Conservation (phyloP, 345 rosid species). For the Eucalyptus paniculata region DNA sequence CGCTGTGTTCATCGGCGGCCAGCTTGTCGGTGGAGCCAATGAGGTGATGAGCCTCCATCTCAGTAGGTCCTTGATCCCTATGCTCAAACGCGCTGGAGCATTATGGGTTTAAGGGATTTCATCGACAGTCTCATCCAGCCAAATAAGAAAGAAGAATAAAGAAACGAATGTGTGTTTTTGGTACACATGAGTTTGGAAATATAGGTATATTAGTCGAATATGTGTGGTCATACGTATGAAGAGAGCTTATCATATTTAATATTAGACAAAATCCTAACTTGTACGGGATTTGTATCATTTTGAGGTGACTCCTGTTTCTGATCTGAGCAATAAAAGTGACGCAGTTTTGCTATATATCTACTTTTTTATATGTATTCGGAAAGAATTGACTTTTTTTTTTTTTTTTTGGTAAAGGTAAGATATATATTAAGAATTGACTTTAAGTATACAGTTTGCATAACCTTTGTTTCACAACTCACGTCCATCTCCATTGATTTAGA, state of each 20-base stretch:
- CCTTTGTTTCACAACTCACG: background rate
- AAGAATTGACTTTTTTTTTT: too few species aligned
- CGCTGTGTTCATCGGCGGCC: conserved; percentile 1
- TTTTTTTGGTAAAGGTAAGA: too few species aligned
- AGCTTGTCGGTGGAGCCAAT: conserved; percentile 5
- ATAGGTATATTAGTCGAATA: background rate
- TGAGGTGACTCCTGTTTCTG: background rate
- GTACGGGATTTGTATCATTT: background rate
- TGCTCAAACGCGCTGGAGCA: conserved; percentile 6
- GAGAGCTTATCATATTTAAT: background rate
- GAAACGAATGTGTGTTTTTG: background rate
- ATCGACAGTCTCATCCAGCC: background rate
- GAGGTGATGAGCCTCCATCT: conserved; percentile 10
- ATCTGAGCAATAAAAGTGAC: background rate
- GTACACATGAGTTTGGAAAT: background rate
- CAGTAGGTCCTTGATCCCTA: background rate
- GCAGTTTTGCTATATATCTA: background rate
- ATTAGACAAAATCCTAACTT: background rate
- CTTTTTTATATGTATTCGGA: background rate
- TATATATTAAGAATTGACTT: background rate
- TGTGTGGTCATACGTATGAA: background rate
- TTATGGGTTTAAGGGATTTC: background rate
- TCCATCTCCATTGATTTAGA: background rate
- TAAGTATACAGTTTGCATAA: background rate
- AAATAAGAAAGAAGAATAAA: background rate